Conservation (phyloP, 140 eudicot genomes). For the Bidens hawaiensis region DNA sequence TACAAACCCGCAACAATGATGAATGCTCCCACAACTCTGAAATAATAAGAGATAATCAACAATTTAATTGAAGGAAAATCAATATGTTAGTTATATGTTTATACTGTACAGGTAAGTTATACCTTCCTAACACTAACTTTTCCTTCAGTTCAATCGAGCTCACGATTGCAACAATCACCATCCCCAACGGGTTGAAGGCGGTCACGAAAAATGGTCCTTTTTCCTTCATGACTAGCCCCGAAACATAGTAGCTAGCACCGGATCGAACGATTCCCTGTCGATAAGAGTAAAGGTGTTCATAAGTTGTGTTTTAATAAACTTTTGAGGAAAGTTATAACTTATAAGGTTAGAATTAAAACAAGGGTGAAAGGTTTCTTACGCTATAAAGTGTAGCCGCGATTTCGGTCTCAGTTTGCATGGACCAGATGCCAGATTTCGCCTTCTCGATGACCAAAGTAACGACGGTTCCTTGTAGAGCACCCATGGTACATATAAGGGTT, state of each 20-base stretch:
- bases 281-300: neutral
- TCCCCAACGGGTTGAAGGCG: slow-evolving; percentile 50
- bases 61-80: neutral
- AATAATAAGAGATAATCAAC: neutral
- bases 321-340: neutral
- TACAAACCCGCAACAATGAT: slow-evolving; percentile 58
- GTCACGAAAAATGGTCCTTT: slow-evolving; percentile 59
- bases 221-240: slow-evolving; percentile 50
- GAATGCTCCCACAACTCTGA: slow-evolving; percentile 55
- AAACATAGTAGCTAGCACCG: slow-evolving; percentile 48
- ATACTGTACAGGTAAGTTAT: neutral
- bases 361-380: slow-evolving; percentile 36
- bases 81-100: neutral
- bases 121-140: slow-evolving; percentile 52
- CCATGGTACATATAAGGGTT: slow-evolving; percentile 60
- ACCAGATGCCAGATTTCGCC: slow-evolving; percentile 64
- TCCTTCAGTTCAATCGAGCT: slow-evolving; percentile 45
- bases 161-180: slow-evolving; percentile 53
- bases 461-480: slow-evolving; percentile 60
- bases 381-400: slow-evolving; percentile 55
- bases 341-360: neutral
- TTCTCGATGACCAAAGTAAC: slow-evolving; percentile 56
- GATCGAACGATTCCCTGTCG: slow-evolving; percentile 51
- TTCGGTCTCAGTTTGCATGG: slow-evolving; percentile 50
- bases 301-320: neutral